A percentile compares a stretch with the other conserved stretches of the same genome.
Evolutionary conservation across 352 stramenopile species (phyloP).

Genomic region (Sclerospora graminicola): DNA sequence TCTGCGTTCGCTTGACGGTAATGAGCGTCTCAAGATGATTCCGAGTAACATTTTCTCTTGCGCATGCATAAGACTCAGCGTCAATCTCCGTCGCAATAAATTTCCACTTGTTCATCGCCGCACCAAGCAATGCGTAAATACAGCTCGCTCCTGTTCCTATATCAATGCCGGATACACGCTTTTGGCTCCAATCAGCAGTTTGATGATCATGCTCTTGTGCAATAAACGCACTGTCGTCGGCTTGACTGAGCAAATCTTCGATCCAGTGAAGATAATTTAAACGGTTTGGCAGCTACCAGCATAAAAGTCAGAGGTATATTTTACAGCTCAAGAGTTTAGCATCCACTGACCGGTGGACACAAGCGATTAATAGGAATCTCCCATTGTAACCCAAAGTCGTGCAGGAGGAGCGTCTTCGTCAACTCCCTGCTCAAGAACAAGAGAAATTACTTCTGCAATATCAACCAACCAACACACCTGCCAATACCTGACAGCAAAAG

Average conservation of each 20-base stretch:
- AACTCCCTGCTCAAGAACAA: conserved; percentile 59
- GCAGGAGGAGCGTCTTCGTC: conserved; percentile 85
- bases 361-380: conserved; percentile 87
- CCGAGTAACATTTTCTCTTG: conserved; percentile 74
- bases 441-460: background rate
- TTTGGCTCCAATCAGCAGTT: background rate
- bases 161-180: conserved; percentile 82
- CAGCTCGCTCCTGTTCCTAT: conserved; percentile 92
- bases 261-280: conserved; percentile 97
- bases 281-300: conserved; percentile 58
- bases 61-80: conserved; percentile 63
- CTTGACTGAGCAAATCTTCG: conserved; percentile 78
- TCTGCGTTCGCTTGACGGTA: conserved; percentile 34
- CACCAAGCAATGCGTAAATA: conserved; percentile 93
- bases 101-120: conserved; percentile 75
- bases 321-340: background rate
- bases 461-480: background rate
- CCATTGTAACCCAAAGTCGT: conserved; percentile 88
- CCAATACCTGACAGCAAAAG: conserved; percentile 51
- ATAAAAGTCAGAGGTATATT: conserved; percentile 1
- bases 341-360: conserved; percentile 85
- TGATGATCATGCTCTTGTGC: conserved; percentile 1
- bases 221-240: conserved; percentile 20
- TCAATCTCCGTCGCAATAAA: conserved; percentile 95
- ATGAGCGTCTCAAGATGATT: conserved; percentile 80